Evolutionary conservation across 805 yeast species (phyloP).

Genomic region (Ogataea methanolica): DNA sequence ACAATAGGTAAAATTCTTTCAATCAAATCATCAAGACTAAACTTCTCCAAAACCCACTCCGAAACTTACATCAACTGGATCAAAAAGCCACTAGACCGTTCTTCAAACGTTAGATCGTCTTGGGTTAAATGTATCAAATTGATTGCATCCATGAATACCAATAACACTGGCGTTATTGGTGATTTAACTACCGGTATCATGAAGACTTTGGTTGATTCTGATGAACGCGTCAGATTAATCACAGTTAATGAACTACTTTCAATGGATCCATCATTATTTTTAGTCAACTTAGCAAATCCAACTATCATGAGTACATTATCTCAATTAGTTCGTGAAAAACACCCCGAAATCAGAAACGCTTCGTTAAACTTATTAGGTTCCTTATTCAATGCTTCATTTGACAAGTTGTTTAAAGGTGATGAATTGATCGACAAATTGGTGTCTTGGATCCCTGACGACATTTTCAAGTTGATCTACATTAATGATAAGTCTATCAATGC

Average conservation of each 20-base stretch:
- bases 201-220: slow-evolving; percentile 69
- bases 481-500: slow-evolving; percentile 65
- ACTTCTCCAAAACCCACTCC: slow-evolving; percentile 53
- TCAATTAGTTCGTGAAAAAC: slow-evolving; percentile 69
- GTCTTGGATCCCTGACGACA: slow-evolving; percentile 56
- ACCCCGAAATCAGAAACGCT: slow-evolving; percentile 55
- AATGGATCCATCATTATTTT: slow-evolving; percentile 43
- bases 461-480: slow-evolving; percentile 66
- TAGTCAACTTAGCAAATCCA: slow-evolving; percentile 42
- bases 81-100: slow-evolving; percentile 66
- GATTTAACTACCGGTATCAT: slow-evolving; percentile 57
- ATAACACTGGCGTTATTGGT: slow-evolving; percentile 39
- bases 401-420: slow-evolving; percentile 21
- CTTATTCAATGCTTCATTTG: slow-evolving; percentile 47
- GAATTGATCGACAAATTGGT: slow-evolving; percentile 30
- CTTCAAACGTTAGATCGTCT: slow-evolving; percentile 55
- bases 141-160: too few species aligned
- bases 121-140: slow-evolving; percentile 51
- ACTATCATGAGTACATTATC: slow-evolving; percentile 49
- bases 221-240: slow-evolving; percentile 63
- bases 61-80: slow-evolving; percentile 69
- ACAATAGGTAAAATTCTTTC: slow-evolving; percentile 66
- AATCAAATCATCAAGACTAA: slow-evolving; percentile 42
- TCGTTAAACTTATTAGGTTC: slow-evolving; percentile 52
- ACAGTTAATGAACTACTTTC: slow-evolving; percentile 50